Percentiles rank a stretch among this genome's conserved stretches.
Conservation (phyloP, 2,329 filamentous ascomycete species). For the Venturiaceae sp. region DNA sequence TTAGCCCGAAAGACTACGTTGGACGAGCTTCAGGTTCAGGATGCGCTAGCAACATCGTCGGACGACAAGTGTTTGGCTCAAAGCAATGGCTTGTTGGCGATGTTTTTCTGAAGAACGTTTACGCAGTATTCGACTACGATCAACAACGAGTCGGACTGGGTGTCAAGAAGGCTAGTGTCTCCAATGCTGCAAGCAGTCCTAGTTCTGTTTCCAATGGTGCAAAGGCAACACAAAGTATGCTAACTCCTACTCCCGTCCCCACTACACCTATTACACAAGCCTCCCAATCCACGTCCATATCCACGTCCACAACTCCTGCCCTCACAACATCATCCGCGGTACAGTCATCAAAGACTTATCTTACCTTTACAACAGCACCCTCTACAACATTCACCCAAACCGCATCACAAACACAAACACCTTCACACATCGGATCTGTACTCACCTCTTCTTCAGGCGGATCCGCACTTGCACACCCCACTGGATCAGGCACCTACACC, state of each 20-base stretch:
- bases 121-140: constrained; percentile 74
- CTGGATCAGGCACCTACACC: not conserved
- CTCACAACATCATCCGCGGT: not conserved
- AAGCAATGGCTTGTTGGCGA: constrained; percentile 73
- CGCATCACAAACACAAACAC: not conserved
- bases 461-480: too few relatives aligned
- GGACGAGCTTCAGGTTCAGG: constrained; percentile 23
- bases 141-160: constrained; percentile 47
- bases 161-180: not conserved
- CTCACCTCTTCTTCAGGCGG: not conserved
- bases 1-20: constrained; percentile 65
- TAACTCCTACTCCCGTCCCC: not conserved
- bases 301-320: not conserved
- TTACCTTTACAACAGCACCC: not conserved
- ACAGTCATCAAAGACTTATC: not conserved
- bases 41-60: constrained; percentile 64
- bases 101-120: constrained; percentile 83
- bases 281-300: not conserved
- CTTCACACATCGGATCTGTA: not conserved
- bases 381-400: not conserved
- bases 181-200: not conserved
- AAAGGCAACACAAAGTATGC: not conserved
- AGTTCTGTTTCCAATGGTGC: not conserved
- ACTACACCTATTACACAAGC: not conserved
- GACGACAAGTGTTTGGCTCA: constrained; percentile 53